Base-by-base conservation (phyloP, 805 yeast genomes). In the Pichia gijzeniarum region DNA sequence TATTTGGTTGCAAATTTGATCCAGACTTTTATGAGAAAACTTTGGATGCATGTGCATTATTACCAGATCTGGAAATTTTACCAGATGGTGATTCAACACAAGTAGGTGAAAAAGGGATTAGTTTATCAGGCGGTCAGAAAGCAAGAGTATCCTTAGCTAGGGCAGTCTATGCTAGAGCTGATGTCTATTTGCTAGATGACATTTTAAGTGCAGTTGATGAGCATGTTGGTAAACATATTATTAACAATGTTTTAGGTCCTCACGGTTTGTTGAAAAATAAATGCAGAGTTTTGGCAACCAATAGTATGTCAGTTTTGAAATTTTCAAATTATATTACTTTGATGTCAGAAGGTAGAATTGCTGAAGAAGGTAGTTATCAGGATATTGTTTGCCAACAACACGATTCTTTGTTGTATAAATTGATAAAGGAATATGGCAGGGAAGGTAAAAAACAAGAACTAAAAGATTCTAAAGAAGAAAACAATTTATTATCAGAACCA, bases 71-170 rank as follows among this genome's bases (percentile, higher is more conserved):
- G 50, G 77, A 75, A 27, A 78, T 82, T 27, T 73, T 93, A 48
- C 88, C 96, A 1, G 85, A 87, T 58, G 96, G 96, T 44, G 98
- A 93, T 62, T 73, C 72, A 42, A 93, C 99, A 5, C 79, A 85
- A 55, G 98, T 93, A 47, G 99, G 99, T 51, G 99, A 93, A 68
- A 88, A 91, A 63, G 99, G 99, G 52, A 90, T 93, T 42, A 87
- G 97, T 13, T 72, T 93, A 41, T 86, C 96, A 35, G 99, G 99
- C 42, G 99, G 99, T 38, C 99, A 93, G 65, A 93, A 93, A 72
- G 98, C 99, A 0, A 80, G 99, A 62, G 73, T 93, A 32, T 82
- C 95, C 1, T 74, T 93, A 43, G 99, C 99, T 0, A 78, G 99
- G 61, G 97, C 99, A 12, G 96, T 93, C 9, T 93, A 93, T 61